A percentile compares a stretch with the other conserved stretches of the same genome.
Evolutionary conservation across 331 rosid genomes (phyloP).

Genomic region (Prunus yedoensis): DNA sequence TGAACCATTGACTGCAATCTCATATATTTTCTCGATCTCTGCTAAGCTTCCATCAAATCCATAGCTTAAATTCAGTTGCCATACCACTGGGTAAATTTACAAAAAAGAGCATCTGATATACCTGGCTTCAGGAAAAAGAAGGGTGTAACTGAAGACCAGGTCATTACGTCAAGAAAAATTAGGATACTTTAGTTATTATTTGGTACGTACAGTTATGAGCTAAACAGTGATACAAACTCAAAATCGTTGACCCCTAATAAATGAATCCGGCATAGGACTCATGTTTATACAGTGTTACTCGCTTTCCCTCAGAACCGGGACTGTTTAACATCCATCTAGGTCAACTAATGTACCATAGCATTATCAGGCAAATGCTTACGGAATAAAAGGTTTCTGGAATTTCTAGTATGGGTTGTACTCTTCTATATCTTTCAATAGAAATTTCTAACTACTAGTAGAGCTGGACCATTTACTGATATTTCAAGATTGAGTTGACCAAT

Average conservation of each 20-base stretch:
- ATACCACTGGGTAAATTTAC: conserved; percentile 39
- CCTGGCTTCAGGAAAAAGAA: conserved; percentile 49
- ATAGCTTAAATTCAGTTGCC: conserved; percentile 69
- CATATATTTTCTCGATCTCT: conserved; percentile 81
- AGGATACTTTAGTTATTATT: conserved; percentile 10
- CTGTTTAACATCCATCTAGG: neutral
- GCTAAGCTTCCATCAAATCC: conserved; percentile 95
- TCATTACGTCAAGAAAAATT: conserved; percentile 17
- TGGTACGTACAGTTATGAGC: neutral
- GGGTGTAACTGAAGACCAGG: conserved; percentile 43
- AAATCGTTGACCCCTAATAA: conserved; percentile 5
- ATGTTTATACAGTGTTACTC: neutral
- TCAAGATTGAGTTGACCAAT: neutral
- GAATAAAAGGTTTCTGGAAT: neutral
- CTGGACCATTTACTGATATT: neutral
- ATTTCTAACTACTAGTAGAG: neutral
- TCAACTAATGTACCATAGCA: neutral
- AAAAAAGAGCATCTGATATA: conserved; percentile 44
- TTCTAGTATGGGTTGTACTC: neutral
- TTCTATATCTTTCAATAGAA: conserved; percentile 1
- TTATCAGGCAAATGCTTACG: neutral
- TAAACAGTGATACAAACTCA: neutral
- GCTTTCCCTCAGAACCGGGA: neutral
- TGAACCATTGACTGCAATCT: conserved; percentile 80
- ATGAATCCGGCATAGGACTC: conserved; percentile 1